A percentile compares a stretch with the other conserved stretches of the same genome.
Evolutionary conservation across 805 yeast genomes (phyloP).

Genomic region (Wickerhamomyces alni): DNA sequence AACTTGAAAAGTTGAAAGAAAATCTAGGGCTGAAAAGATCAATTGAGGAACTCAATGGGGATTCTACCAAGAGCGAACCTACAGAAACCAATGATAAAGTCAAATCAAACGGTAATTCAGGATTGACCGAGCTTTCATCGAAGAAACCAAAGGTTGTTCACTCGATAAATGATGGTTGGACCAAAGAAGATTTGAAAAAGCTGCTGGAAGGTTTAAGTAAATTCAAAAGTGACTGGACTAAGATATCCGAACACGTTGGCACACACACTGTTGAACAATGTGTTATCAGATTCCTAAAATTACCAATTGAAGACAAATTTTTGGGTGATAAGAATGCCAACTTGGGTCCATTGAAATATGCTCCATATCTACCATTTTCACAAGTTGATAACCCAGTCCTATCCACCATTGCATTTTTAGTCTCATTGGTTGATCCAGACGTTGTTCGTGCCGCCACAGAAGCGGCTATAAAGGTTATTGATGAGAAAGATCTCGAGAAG

Average conservation of each 20-base stretch:
- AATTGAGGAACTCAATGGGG: slow-evolving; percentile 5
- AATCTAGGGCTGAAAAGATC: slow-evolving; percentile 16
- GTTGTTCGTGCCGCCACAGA: slow-evolving; percentile 78
- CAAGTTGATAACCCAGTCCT: slow-evolving; percentile 89
- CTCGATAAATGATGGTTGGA: slow-evolving; percentile 53
- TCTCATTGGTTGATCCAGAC: slow-evolving; percentile 78
- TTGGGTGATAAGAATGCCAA: slow-evolving; percentile 33
- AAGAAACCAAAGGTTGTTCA: slow-evolving; percentile 31
- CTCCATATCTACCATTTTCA: slow-evolving; percentile 79
- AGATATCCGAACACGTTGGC: slow-evolving; percentile 62
- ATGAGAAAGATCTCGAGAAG: slow-evolving; percentile 18
- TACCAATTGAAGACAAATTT: slow-evolving; percentile 78
- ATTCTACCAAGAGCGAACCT: slow-evolving; percentile 4
- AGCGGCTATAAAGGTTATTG: slow-evolving; percentile 41
- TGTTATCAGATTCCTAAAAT: slow-evolving; percentile 66
- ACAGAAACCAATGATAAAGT: slow-evolving; percentile 2
- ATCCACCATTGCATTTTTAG: slow-evolving; percentile 85
- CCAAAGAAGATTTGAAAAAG: slow-evolving; percentile 51
- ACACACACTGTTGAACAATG: slow-evolving; percentile 73
- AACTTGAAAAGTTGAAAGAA: slow-evolving; percentile 37
- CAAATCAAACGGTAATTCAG: background rate
- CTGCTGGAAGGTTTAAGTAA: slow-evolving; percentile 59
- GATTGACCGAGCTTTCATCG: slow-evolving; percentile 1
- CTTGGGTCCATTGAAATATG: slow-evolving; percentile 71
- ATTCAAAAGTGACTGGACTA: slow-evolving; percentile 72